Conservation (phyloP, 345 rosid genomes). For the Boechera stricta region DNA sequence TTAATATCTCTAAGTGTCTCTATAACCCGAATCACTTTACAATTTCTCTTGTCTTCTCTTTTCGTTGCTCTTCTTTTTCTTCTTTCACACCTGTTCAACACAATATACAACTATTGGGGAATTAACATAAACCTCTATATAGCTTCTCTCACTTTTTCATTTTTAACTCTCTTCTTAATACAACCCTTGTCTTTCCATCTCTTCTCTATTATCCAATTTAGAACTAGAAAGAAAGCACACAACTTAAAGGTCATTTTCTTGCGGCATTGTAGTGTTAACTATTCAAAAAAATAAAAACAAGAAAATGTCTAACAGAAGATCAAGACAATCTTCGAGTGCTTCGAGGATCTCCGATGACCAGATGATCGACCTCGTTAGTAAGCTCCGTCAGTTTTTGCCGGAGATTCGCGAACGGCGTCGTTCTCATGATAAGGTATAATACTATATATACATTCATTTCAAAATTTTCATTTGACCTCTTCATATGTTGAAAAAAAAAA, state of each 20-base stretch:
- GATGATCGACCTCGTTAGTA: conserved; percentile 73
- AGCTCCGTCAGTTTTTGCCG: conserved; percentile 83
- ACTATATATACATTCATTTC: background rate
- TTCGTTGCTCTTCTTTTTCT: conserved; percentile 1
- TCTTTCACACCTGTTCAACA: conserved; percentile 9
- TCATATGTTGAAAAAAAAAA: background rate
- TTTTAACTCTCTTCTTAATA: background rate
- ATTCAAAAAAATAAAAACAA: conserved; percentile 12
- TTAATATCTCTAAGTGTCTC: conserved; percentile 48
- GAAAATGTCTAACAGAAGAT: conserved; percentile 80
- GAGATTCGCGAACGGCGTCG: conserved; percentile 71
- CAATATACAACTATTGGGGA: background rate
- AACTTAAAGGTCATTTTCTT: conserved; percentile 18
- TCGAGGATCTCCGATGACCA: conserved; percentile 76
- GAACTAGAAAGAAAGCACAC: conserved; percentile 1
- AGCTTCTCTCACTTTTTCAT: background rate
- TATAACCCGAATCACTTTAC: conserved; percentile 26
- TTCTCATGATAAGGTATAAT: conserved; percentile 63
- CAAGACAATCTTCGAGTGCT: conserved; percentile 61
- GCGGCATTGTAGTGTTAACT: conserved; percentile 30
- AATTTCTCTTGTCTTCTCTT: conserved; percentile 2
- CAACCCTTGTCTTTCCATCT: background rate
- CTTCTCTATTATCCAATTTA: background rate
- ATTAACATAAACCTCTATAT: background rate
- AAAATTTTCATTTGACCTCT: background rate